A percentile compares a stretch with the other conserved stretches of the same genome.
Evolutionary conservation across 2,329 filamentous ascomycete species (phyloP).

Genomic region (Spiromastix sp.): DNA sequence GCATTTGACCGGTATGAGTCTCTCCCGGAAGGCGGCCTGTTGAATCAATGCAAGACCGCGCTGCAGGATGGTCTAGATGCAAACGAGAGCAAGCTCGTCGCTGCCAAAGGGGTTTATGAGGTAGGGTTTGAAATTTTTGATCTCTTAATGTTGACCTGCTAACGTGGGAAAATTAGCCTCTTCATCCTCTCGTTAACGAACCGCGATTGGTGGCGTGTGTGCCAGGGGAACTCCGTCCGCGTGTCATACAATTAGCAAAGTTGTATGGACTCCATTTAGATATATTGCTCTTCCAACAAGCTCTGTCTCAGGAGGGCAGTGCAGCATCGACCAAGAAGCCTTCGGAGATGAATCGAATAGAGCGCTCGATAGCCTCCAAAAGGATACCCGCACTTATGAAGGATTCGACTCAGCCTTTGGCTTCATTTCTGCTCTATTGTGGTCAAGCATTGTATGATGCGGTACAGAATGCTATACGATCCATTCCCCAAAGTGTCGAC

Average conservation of each 20-base stretch:
- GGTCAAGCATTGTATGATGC: slow-evolving; percentile 26
- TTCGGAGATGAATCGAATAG: slow-evolving; percentile 31
- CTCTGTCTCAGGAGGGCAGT: slow-evolving; percentile 22
- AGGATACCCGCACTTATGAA: slow-evolving; percentile 32
- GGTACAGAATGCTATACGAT: slow-evolving; percentile 21
- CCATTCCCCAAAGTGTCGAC: slow-evolving; percentile 14
- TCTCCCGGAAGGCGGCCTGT: slow-evolving; percentile 17
- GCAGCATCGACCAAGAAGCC: slow-evolving; percentile 26
- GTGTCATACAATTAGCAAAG: slow-evolving; percentile 21
- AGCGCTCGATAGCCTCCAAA: slow-evolving; percentile 30
- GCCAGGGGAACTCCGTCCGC: slow-evolving; percentile 14
- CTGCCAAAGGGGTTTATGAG: slow-evolving; percentile 6
- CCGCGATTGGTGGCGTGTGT: slow-evolving; percentile 22
- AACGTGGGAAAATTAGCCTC: slow-evolving; percentile 19
- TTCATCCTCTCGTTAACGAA: slow-evolving; percentile 32
- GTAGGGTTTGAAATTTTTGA: slow-evolving; percentile 5
- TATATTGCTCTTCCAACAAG: slow-evolving; percentile 24
- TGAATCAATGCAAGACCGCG: slow-evolving; percentile 11
- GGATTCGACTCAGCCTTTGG: slow-evolving; percentile 31
- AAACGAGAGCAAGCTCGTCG: slow-evolving; percentile 4
- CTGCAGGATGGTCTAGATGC: slow-evolving; percentile 9
- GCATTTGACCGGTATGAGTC: slow-evolving; percentile 22
- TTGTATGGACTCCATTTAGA: slow-evolving; percentile 29
- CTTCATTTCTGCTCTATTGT: slow-evolving; percentile 27
- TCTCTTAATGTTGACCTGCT: slow-evolving; percentile 3